Evolutionary conservation across 306 rosid genomes (phyloP).

Genomic region (Cicer chorassanicum): DNA sequence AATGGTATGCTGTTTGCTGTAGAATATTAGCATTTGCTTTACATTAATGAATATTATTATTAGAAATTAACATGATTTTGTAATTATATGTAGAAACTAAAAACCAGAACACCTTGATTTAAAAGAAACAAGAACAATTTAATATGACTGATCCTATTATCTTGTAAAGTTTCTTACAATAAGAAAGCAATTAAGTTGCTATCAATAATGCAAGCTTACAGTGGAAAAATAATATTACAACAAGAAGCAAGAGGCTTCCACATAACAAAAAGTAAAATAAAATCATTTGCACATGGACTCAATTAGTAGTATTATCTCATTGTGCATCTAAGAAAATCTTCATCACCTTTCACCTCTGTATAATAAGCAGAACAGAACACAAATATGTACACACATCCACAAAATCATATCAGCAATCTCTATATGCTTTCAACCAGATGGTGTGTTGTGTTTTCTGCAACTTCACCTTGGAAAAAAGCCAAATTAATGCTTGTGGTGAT

Average conservation of each 20-base stretch:
- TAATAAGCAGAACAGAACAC: constrained; percentile 46
- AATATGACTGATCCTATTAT: constrained; percentile 37
- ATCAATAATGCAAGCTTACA: constrained; percentile 39
- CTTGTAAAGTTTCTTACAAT: constrained; percentile 50
- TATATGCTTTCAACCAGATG: constrained; percentile 56
- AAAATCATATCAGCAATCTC: constrained; percentile 56
- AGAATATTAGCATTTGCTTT: too few species aligned
- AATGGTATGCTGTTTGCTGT: too few species aligned
- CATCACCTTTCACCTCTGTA: constrained; percentile 43
- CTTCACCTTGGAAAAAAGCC: constrained; percentile 81
- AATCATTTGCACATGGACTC: constrained; percentile 68
- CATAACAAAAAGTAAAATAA: constrained; percentile 15
- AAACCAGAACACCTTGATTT: background rate
- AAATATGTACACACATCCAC: constrained; percentile 54
- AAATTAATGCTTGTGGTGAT: constrained; percentile 54
- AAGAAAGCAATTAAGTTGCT: constrained; percentile 50
- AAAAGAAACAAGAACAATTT: background rate
- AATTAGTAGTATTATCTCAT: constrained; percentile 49
- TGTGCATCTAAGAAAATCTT: constrained; percentile 56
- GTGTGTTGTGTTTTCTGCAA: constrained; percentile 91
- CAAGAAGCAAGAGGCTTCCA: constrained; percentile 70
- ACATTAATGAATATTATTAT: too few species aligned
- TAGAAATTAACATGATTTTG: too few species aligned
- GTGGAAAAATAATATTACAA: constrained; percentile 43
- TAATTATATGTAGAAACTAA: background rate